Conservation (phyloP, 768 basidiomycete species). For the Nidularia sp. region DNA sequence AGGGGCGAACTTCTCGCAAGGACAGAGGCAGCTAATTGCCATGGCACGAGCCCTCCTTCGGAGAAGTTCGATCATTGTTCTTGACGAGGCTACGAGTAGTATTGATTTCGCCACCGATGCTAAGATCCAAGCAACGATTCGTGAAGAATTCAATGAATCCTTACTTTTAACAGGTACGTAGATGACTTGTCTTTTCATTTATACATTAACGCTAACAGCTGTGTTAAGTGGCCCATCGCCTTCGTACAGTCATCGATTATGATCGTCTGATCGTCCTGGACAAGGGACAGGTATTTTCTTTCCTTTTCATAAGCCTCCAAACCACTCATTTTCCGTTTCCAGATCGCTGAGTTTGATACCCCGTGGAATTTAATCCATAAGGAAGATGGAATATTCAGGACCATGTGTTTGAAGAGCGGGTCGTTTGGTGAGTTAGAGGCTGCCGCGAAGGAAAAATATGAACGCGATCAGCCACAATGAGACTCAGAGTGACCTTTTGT, state of each 20-base stretch:
- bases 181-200: too few species aligned
- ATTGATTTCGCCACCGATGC: conserved; percentile 86
- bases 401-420: conserved; percentile 20
- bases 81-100: conserved; percentile 84
- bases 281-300: too few species aligned
- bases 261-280: too few species aligned
- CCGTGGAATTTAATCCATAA: too few species aligned
- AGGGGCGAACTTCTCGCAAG: conserved; percentile 89
- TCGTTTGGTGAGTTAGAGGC: conserved; percentile 17
- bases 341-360: too few species aligned
- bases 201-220: too few species aligned
- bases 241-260: too few species aligned
- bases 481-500: too few species aligned
- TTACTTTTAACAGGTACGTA: conserved; percentile 62
- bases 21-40: conserved; percentile 83
- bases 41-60: conserved; percentile 83
- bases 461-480: not conserved
- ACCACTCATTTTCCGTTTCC: too few species aligned
- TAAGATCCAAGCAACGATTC: conserved; percentile 85
- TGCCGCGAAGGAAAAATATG: conserved; percentile 12
- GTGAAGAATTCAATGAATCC: conserved; percentile 77
- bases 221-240: too few species aligned
- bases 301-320: too few species aligned
- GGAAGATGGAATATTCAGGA: conserved; percentile 8
- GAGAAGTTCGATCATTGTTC: conserved; percentile 69